phyloP scores from a whole-genome alignment of 768 basidiomycete genomes.

The Amanita molliuscula region DNA sequence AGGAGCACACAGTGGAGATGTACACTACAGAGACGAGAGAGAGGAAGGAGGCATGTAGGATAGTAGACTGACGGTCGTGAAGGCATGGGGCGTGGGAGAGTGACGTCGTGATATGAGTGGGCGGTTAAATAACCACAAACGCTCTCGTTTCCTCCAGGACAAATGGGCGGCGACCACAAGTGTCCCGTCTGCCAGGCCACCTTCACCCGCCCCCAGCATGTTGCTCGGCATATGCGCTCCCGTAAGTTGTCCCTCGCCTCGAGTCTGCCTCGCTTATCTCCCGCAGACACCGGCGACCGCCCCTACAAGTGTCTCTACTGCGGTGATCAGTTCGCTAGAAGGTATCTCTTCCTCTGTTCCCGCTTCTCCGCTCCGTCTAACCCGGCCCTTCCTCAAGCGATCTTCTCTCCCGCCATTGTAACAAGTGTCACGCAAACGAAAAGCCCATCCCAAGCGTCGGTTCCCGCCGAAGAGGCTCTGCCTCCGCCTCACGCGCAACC shows the following conservation, averaged over 20 bases:
- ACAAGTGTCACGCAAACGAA: constrained; percentile 81
- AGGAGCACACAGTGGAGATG: background rate
- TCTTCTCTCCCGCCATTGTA: constrained; percentile 75
- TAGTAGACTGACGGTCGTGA: constrained; percentile 11
- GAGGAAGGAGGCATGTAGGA: background rate
- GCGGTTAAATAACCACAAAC: constrained; percentile 19
- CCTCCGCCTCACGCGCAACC: constrained; percentile 59
- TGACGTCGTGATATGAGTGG: constrained; percentile 12
- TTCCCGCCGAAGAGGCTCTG: constrained; percentile 54
- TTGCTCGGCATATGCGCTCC: constrained; percentile 83
- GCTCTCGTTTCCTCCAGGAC: constrained; percentile 10
- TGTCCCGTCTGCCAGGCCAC: constrained; percentile 83
- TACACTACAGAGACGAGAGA: background rate
- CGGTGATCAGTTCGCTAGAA: constrained; percentile 84
- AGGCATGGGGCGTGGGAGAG: constrained; percentile 14
- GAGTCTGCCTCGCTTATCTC: constrained; percentile 11
- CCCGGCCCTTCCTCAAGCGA: constrained; percentile 35
- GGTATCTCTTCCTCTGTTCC: constrained; percentile 27
- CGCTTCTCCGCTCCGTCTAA: background rate
- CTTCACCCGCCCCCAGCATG: constrained; percentile 85
- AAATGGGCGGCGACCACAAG: constrained; percentile 79
- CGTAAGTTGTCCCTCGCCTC: constrained; percentile 41
- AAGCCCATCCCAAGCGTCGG: constrained; percentile 35
- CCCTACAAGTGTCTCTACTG: constrained; percentile 85
- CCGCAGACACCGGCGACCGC: constrained; percentile 75